Base-by-base conservation (phyloP, 495 filamentous ascomycete genomes). In the Pyrenula massariospora region DNA sequence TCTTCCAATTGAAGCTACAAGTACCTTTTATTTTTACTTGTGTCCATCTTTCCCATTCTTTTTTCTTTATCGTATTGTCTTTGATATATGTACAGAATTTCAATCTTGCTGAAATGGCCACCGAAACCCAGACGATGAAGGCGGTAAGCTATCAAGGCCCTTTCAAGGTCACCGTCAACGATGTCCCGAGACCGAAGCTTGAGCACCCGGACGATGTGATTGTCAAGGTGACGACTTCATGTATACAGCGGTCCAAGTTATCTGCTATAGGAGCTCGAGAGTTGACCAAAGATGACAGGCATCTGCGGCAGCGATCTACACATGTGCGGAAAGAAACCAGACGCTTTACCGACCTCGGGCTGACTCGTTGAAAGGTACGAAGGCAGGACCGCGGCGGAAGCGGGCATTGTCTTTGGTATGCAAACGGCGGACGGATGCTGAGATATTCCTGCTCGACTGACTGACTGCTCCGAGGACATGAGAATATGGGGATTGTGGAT, bases 121-220 rank as follows among this genome's bases (percentile, higher is more conserved):
- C 31, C 31, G 31, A 42, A 42, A 42, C 31, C 8, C 31, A 42
- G 31, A 69, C 65, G 51, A 81, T 80, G 77, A 77, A 79, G 59
- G 77, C 77, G n/a, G 63, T 80, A n/a, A 74, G 76, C 59, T 81
- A 80, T 53, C 64, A 77, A 22, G 77, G 74, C 12, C 74, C 76
- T 12, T 78, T 73, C 68, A 69, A 74, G 64, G 76, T 80, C 52
- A 66, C 63, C 10, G 71, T 81, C 54, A 67, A 73, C 54, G 73
- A 81, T 53, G 74, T 77, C 2, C 68, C 74, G 24, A 62, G 63
- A 50, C 79, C 79, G 0, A 74, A 72, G 57, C 59, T 83, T 48
- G 65, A 78, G 57, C 79, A 79, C 63, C 73, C 77, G 1, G 74
- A 79, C 62, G 77, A 79, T 61, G 67, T 69, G 49, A 72, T 84